Percentiles rank a stretch among this genome's conserved stretches.
Evolutionary conservation across 805 yeast genomes (phyloP).

Genomic region (Metschnikowia cerradonensis): DNA sequence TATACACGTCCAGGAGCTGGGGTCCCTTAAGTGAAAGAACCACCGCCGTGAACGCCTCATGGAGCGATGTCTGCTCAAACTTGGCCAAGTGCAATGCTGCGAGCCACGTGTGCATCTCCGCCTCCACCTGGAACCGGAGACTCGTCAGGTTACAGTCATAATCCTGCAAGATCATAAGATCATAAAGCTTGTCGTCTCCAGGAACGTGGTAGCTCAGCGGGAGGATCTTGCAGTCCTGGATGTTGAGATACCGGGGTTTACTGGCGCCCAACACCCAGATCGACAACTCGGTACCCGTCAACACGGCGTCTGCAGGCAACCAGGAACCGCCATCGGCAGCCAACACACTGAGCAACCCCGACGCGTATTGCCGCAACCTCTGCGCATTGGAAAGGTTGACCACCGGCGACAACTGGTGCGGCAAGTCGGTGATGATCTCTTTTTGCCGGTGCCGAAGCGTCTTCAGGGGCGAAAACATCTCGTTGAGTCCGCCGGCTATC

Average conservation of each 20-base stretch:
- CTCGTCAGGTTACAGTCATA: constrained; percentile 24
- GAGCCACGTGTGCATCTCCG: constrained; percentile 36
- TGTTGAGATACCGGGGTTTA: constrained; percentile 50
- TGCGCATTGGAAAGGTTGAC: constrained; percentile 70
- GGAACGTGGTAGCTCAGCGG: constrained; percentile 14
- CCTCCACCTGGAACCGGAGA: constrained; percentile 21
- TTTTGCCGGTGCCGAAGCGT: constrained; percentile 15
- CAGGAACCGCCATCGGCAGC: constrained; percentile 25
- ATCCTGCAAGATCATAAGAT: constrained; percentile 27
- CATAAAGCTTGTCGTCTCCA: constrained; percentile 12
- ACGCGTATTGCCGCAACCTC: constrained; percentile 58
- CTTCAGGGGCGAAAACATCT: constrained; percentile 16
- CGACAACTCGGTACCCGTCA: constrained; percentile 53
- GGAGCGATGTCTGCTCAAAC: constrained; percentile 53
- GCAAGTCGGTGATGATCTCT: constrained; percentile 29
- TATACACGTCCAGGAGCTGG: constrained; percentile 53
- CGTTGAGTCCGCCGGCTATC: constrained; percentile 11
- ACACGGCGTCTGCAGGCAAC: constrained; percentile 33
- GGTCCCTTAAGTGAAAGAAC: constrained; percentile 56
- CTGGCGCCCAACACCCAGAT: constrained; percentile 43
- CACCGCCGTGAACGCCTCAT: constrained; percentile 64
- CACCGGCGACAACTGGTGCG: constrained; percentile 68
- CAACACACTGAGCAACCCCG: constrained; percentile 42
- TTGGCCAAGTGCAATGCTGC: constrained; percentile 51
- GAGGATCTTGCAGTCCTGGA: constrained; percentile 38